Evolutionary conservation across 495 filamentous ascomycete genomes (phyloP), one percentile per base, ranked within the genome.

Genomic region (Ascobolus immersus): DNA sequence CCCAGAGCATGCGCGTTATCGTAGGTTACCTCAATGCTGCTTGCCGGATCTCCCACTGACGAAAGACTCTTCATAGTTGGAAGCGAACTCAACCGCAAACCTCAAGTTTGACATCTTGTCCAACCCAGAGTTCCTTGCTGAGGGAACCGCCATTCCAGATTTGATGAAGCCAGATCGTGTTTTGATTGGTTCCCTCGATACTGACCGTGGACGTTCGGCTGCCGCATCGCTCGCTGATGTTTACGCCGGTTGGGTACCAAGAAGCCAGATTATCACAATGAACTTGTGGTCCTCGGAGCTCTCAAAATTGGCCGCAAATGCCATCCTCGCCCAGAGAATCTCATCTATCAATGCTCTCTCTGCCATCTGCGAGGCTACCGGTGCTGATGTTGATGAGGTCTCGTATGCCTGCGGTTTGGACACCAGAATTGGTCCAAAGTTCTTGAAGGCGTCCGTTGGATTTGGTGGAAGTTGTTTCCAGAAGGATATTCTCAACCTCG

Each of bases 381-480:
- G 77, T 14, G 77, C 77, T 2, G 67, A 80, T 30, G 60, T 84
- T 12, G 62, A 74, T 35, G 73, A 82, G 41, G 64, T 84, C 5
- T 61, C 69, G 25, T 54, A 64, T 20, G 64, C 69, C n/a, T 60
- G 74, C 31, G 77, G 77, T 4, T 50, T 70, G 18, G 77, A 86
- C 49, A 55, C 56, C 3, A 59, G 77, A 25, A 73, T 86, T 22
- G 77, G 77, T 0, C 51, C 62, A 3, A 63, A 66, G 41, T 80
- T 79, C 55, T 55, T 86, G n/a, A 71, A 77, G 47, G 69, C 77
- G 2, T 69, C 69, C 11, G 59, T 77, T 20, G 77, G 77, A 0
- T 84, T 81, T 42, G 73, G 75, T n/a, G 76, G 75, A 4, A 75
- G 69, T 10, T 80, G 75, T 52, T 81, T 86, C 51, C 69, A 73